Base-by-base conservation (phyloP, 2,329 filamentous ascomycete genomes). In the Hypocreales sp. region DNA sequence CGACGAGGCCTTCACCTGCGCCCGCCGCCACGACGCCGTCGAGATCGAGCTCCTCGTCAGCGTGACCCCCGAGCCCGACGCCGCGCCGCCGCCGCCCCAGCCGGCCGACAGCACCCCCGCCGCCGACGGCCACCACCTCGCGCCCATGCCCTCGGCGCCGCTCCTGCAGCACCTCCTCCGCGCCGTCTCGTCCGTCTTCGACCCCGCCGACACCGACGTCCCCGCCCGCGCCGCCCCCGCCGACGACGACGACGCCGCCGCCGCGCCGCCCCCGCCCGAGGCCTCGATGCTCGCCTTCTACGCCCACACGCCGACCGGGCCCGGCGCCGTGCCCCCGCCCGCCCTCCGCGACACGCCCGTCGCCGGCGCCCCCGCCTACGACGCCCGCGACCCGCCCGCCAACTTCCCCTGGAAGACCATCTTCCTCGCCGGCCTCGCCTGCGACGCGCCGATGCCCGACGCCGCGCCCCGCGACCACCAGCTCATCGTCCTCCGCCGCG, bases 1-100 rank as follows among this genome's bases (percentile, higher is more conserved):
- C 14, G 87, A 94, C 50, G 80, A 84, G 10, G 76, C 86, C 31
- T 94, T 94, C 48, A 79, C 75, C 8, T 69, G 81, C 16, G 62
- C 86, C 15, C 71, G 79, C 25, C 81, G 93, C 41, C 53, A 69
- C 4, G 63, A 79, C 30, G 66, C 75, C 35, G 60, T 92, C 27
- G 81, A 92, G 39, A 51, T 93, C 22, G 64, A 86, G 32, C 50
- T 90, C 28, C 74, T 53, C 18, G 36, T 50, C 19, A 44, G 50
- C 22, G 30, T 31, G 6, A 41, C 3, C 37, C 33, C 7, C 40
- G 39, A 15, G 3, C 7, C 11, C 11, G 28, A 40, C 12, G 49
- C 49, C 20, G 35, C 35, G 23, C 47, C 39, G 24, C 46, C 39
- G 28, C 34, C 36, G 15, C 32, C 30, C 16, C 17, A 31, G 3